phyloP scores from a whole-genome alignment of 2,329 filamentous ascomycete genomes.

The Botrytis fabae region DNA sequence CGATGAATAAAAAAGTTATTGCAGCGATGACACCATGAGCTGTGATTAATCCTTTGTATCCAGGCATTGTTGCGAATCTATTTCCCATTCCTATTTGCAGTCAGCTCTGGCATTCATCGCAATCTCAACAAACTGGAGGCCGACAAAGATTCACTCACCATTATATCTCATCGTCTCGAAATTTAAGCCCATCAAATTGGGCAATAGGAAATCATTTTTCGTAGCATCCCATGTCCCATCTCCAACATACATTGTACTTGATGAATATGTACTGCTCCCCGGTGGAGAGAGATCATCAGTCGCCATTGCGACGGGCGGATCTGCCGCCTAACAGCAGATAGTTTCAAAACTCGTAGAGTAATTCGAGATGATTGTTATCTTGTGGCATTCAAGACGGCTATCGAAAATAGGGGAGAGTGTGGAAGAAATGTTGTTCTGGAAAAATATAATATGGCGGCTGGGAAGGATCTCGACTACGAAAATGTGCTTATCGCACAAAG shows the following conservation, averaged over 20 bases:
- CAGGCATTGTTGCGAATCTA: slow-evolving; percentile 66
- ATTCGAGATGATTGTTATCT: neutral
- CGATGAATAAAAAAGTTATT: slow-evolving; percentile 71
- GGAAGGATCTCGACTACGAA: slow-evolving; percentile 5
- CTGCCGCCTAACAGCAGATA: slow-evolving; percentile 27
- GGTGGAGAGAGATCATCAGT: slow-evolving; percentile 49
- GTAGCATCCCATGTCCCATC: slow-evolving; percentile 82
- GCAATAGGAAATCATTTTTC: slow-evolving; percentile 75
- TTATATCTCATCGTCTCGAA: slow-evolving; percentile 84
- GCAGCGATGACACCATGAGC: slow-evolving; percentile 72
- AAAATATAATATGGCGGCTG: slow-evolving; percentile 7
- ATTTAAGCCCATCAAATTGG: slow-evolving; percentile 73
- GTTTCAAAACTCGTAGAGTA: neutral
- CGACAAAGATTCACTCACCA: slow-evolving; percentile 50
- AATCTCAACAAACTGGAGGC: slow-evolving; percentile 22
- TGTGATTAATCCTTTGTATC: slow-evolving; percentile 70
- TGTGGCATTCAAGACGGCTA: neutral
- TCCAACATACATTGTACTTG: slow-evolving; percentile 72
- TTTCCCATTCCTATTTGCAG: slow-evolving; percentile 68
- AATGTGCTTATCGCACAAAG: slow-evolving; percentile 16
- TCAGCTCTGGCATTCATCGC: slow-evolving; percentile 23
- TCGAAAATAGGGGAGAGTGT: neutral
- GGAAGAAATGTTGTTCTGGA: neutral
- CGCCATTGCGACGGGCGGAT: slow-evolving; percentile 37
- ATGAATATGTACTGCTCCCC: slow-evolving; percentile 71